These are phyloP conservation scores for Cicer chorassanicum DNA, from an alignment of 306 rosid genomes.

Conservation along the genomic window DNA sequence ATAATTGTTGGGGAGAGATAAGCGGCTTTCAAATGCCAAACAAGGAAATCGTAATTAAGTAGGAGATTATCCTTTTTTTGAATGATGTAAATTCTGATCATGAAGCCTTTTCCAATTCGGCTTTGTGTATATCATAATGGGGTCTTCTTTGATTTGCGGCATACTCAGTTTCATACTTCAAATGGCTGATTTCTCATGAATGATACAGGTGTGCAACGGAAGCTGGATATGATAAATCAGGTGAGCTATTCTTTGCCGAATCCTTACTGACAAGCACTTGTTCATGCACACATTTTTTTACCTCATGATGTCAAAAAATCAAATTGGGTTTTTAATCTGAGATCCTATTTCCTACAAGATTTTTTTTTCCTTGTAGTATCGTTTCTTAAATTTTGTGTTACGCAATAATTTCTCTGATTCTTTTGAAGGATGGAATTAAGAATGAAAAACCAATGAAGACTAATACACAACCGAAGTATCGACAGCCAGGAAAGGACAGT, in stretches of 20 bases:
- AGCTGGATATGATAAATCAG: constrained; percentile 80
- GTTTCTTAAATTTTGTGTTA: neutral
- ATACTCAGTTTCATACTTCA: neutral
- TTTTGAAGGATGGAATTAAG: constrained; percentile 63
- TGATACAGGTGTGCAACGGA: constrained; percentile 89
- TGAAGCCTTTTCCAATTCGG: constrained; percentile 7
- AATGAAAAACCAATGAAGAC: constrained; percentile 61
- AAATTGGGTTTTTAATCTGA: neutral
- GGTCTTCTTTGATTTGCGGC: constrained; percentile 7
- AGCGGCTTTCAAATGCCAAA: neutral
- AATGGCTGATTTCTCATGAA: constrained; percentile 40
- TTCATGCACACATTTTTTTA: neutral
- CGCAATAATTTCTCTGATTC: constrained; percentile 4
- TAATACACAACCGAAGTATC: constrained; percentile 63
- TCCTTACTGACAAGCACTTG: constrained; percentile 1
- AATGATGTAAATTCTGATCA: neutral
- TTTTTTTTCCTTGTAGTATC: neutral
- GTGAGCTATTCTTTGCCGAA: constrained; percentile 46
- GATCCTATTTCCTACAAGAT: neutral
- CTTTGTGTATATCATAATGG: neutral
- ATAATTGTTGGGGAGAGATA: neutral
- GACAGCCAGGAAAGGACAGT: constrained; percentile 75
- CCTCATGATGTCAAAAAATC: neutral
- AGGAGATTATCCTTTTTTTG: neutral
- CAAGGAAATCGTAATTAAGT: neutral